Base-by-base conservation (phyloP, 768 basidiomycete genomes). In the Rhodosporidiobolus odoratus region DNA sequence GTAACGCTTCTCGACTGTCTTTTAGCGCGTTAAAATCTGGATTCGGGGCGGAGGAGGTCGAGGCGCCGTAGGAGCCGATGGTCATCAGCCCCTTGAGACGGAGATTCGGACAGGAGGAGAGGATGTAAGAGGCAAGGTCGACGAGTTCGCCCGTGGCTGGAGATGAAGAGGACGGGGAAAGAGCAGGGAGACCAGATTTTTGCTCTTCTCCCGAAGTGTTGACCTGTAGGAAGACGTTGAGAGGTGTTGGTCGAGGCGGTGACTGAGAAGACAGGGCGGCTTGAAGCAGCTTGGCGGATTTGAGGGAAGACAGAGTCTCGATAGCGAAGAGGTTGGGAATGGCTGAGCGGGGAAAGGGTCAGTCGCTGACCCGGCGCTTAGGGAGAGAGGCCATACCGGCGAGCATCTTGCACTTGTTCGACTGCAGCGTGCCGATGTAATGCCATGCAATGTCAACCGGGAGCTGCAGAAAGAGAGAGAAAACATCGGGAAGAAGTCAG, bases 151-250 rank as follows among this genome's bases (percentile, higher is more conserved):
- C 81, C 15, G 79, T 77, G 68, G 68, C 63, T 13, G 62, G 19
- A 38, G 77, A 35, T 13, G 73, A 53, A 3, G 64, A 27, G 21
- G 52, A 30, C 10, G 52, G 21, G 27, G 52, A 58, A 19, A 92
- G 82, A 4, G 89, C 86, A 25, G 85, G 75, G 3, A 97, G 81
- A 1, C 96, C 96, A 0, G 93, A 92, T 80, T 99, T 99, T 23
- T 84, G 83, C 62, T 86, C 87, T 78, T 98, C 96, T n/a, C 86
- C 87, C 0, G 94, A 97, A 12, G 95, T 98, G 80, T 99, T 99
- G 78, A 98, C 84, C 79, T 98, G 96, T 43, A 99, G 80, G 68
- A 94, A 85, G 65, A 98, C 84, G 78, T 90, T 86, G 13, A 99
- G 85, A 12, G 87, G 88, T 0, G 79, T 94, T 92, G 43, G 96